A percentile compares a stretch with the other conserved stretches of the same genome.
Conservation (phyloP, 495 filamentous ascomycete species). For the Pyronema omphalodes region DNA sequence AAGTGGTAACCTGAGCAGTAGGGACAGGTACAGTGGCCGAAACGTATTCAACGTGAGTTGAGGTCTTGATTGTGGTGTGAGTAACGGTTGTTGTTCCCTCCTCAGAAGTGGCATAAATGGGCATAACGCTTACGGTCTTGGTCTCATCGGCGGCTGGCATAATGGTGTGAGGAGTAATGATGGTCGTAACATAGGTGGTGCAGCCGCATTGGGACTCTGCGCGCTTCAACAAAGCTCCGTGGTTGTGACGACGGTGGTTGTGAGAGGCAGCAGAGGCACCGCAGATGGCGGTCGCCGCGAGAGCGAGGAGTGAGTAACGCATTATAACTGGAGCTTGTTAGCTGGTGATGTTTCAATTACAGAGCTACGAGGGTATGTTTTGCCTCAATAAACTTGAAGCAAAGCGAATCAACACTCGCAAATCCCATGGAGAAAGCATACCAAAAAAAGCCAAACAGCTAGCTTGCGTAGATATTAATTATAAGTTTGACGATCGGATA, state of each 20-base stretch:
- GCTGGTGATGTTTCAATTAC: not conserved
- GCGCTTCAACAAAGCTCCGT: slow-evolving; percentile 29
- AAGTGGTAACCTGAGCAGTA: slow-evolving; percentile 46
- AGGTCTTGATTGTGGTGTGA: slow-evolving; percentile 2
- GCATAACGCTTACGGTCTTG: slow-evolving; percentile 3
- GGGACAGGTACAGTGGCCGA: slow-evolving; percentile 31
- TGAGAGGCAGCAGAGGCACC: slow-evolving; percentile 41
- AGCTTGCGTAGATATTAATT: slow-evolving; percentile 7
- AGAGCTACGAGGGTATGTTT: not conserved
- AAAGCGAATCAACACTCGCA: no score
- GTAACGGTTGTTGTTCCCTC: slow-evolving; percentile 12
- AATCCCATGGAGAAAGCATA: no score
- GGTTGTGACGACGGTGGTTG: slow-evolving; percentile 38
- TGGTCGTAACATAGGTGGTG: slow-evolving; percentile 47
- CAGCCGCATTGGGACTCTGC: slow-evolving; percentile 38
- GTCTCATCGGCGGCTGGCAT: not conserved
- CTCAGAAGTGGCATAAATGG: slow-evolving; percentile 5
- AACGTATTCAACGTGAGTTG: not conserved
- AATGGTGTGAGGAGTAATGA: slow-evolving; percentile 10
- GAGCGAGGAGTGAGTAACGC: slow-evolving; percentile 35
- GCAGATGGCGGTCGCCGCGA: slow-evolving; percentile 44
- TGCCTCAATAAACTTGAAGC: not conserved
- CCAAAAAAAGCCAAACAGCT: slow-evolving; percentile 7
- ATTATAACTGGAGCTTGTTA: slow-evolving; percentile 8
- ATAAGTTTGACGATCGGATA: slow-evolving; percentile 26